Evolutionary conservation across 2,329 filamentous ascomycete species (phyloP).

Genomic region (Cercospora janseana): DNA sequence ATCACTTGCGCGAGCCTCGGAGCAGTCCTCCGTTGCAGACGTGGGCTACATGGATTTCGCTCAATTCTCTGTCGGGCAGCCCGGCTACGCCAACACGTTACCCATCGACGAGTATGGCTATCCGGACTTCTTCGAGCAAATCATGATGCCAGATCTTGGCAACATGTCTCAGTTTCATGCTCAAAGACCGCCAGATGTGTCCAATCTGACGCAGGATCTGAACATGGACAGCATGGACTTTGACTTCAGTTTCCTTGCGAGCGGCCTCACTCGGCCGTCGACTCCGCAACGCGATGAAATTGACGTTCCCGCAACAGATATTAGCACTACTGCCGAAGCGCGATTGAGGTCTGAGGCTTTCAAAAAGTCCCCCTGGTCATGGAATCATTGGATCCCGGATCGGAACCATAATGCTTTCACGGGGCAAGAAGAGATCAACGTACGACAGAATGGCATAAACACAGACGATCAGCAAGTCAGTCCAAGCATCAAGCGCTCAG

Average conservation of each 20-base stretch:
- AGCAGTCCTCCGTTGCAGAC: background rate
- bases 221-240: constrained; percentile 27
- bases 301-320: background rate
- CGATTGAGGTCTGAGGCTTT: constrained; percentile 28
- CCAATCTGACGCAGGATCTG: constrained; percentile 31
- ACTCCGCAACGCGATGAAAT: constrained; percentile 13
- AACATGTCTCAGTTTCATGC: constrained; percentile 5
- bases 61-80: background rate
- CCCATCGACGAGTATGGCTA: constrained; percentile 20
- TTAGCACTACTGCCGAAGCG: constrained; percentile 18
- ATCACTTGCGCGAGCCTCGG: constrained; percentile 2
- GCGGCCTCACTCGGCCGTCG: constrained; percentile 25
- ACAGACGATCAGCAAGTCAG: constrained; percentile 29
- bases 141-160: constrained; percentile 30
- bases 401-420: constrained; percentile 25
- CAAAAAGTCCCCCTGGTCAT: constrained; percentile 29
- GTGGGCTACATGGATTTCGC: constrained; percentile 2
- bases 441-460: constrained; percentile 26
- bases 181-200: constrained; percentile 27
- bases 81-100: constrained; percentile 7
- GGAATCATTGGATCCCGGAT: constrained; percentile 32
- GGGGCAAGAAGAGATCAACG: constrained; percentile 29
- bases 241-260: constrained; percentile 30
- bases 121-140: constrained; percentile 34
- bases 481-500: constrained; percentile 21